Evolutionary conservation across 148 eudicot species (phyloP), one percentile per base, ranked within the genome.

Genomic region (Chenopodium formosanum): DNA sequence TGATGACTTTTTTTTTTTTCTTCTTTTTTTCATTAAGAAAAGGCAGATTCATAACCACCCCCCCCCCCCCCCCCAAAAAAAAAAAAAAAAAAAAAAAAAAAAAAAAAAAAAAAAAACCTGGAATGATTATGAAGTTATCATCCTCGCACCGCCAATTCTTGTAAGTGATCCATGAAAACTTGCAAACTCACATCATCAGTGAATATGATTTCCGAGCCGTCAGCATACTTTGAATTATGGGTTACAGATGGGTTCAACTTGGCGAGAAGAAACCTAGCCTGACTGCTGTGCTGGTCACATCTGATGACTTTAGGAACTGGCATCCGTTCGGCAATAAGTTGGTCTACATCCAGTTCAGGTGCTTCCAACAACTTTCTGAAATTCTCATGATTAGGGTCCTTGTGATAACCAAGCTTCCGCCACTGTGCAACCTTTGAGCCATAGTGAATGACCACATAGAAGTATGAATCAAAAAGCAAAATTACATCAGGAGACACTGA

Each of bases 211-310:
- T 95, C 99, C 2, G 92, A 84, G 32, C 95, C 97, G 60, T 86
- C 86, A 9, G 37, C 20, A 73, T 93, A 85, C 6, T 83, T 90
- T 3, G 99, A 94, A 69, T 95, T 92, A 80, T 93, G 99, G 14
- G 99, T 95, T 46, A 89, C 93, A 37, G 99, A 95, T 52, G 99
- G 99, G 78, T 95, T 95, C 87, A 95, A 84, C 88, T 92, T 95
- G 20, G 99, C 99, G 9, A 95, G 93, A 83, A 95, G 96, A 91
- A 95, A 92, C 83, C 98, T 90, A 34, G 98, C 97, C 88, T 95
- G 98, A 80, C 98, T 95, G 82, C 97, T 89, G 67, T 95, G 93
- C 87, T 95, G 99, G 69, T 95, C 97, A 37, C 99, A 95, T 82
- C 88, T 94, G 22, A 95, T 74, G 75, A 95, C 88, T 73, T 89